These are phyloP conservation scores for Tolypocladium ophioglossoides DNA, from an alignment of 2,329 filamentous ascomycete species.

Conservation along the genomic window DNA sequence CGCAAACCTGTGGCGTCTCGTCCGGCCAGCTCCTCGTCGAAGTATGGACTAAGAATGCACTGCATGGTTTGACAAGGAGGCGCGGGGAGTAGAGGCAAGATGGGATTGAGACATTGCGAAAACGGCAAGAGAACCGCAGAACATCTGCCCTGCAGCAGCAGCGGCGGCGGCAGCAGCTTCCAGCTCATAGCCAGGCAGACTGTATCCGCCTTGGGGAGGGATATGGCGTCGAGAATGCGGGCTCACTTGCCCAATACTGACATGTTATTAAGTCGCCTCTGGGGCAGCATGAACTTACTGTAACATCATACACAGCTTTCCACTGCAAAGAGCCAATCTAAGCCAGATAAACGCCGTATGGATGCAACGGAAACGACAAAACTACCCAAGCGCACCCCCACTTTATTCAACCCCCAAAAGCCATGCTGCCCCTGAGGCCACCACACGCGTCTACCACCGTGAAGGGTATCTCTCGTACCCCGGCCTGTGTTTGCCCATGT, in stretches of 20 bases:
- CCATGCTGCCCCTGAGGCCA: not conserved
- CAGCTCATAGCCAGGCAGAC: not conserved
- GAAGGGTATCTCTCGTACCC: constrained; percentile 32
- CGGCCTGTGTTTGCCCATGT: constrained; percentile 22
- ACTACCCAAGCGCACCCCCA: not conserved
- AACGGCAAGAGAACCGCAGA: not conserved
- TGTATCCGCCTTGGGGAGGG: not conserved
- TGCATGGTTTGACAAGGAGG: not conserved
- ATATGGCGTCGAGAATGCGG: not conserved
- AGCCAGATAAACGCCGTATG: not conserved
- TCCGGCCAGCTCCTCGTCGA: not conserved
- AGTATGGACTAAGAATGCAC: not conserved
- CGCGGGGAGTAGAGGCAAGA: not conserved
- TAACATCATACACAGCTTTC: not conserved
- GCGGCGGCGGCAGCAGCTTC: not conserved
- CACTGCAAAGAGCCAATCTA: not conserved
- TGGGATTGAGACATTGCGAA: too few relatives aligned
- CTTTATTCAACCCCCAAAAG: not conserved
- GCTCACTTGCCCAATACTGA: not conserved
- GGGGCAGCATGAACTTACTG: not conserved
- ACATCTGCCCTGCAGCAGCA: not conserved
- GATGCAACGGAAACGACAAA: not conserved
- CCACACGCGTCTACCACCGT: constrained; percentile 12
- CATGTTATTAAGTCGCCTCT: too few relatives aligned
- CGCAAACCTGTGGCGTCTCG: not conserved